A percentile compares a stretch with the other conserved stretches of the same genome.
Evolutionary conservation across 495 filamentous ascomycete species (phyloP).

Genomic region (Hypoxylon intermedium): DNA sequence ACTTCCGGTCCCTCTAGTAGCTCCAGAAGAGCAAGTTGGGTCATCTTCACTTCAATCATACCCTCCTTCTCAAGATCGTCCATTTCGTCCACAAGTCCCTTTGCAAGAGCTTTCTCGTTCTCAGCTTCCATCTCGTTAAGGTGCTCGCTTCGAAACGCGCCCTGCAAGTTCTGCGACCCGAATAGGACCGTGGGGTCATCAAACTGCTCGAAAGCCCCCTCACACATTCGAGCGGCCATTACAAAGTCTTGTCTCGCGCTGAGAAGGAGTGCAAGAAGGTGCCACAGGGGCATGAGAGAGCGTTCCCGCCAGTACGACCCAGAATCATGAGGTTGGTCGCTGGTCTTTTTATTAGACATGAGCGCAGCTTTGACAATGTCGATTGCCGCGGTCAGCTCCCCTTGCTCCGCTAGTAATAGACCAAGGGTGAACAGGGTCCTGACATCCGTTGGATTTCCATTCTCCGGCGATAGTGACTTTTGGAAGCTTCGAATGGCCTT

Average conservation of each 20-base stretch:
- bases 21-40: conserved; percentile 84
- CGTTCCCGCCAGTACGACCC: conserved; percentile 59
- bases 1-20: conserved; percentile 78
- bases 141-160: conserved; percentile 60
- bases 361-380: conserved; percentile 71
- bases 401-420: conserved; percentile 77
- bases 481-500: conserved; percentile 77
- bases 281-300: conserved; percentile 76
- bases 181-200: conserved; percentile 65
- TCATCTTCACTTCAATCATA: conserved; percentile 92
- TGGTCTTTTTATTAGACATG: conserved; percentile 48
- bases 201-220: conserved; percentile 90
- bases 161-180: conserved; percentile 53
- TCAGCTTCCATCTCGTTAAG: conserved; percentile 54
- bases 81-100: conserved; percentile 73
- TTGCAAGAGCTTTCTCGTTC: conserved; percentile 46
- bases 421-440: conserved; percentile 82
- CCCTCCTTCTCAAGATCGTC: conserved; percentile 77
- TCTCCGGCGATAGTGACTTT: conserved; percentile 70
- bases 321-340: conserved; percentile 46
- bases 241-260: conserved; percentile 86
- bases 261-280: conserved; percentile 82
- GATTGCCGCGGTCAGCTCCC: conserved; percentile 78
- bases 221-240: conserved; percentile 78
- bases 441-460: conserved; percentile 65